Percentiles rank a stretch among this genome's conserved stretches.
Evolutionary conservation across 2,329 filamentous ascomycete genomes (phyloP).

Genomic region (Cercospora beticola): DNA sequence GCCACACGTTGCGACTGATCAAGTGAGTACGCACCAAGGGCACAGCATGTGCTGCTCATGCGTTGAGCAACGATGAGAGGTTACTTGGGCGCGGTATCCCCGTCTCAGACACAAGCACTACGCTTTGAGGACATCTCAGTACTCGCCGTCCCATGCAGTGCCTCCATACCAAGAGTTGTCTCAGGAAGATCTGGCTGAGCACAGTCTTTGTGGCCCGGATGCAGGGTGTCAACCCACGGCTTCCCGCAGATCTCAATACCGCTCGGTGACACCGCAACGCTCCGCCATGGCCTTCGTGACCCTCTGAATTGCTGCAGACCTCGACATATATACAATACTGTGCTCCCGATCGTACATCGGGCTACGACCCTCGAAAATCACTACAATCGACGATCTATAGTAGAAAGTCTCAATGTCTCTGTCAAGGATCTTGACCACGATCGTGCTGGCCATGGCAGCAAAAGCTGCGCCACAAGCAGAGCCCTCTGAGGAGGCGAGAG

Average conservation of each 20-base stretch:
- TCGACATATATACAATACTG: neutral
- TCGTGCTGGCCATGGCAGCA: neutral
- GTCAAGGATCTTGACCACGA: neutral
- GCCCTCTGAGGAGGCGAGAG: neutral
- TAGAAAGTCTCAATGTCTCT: neutral
- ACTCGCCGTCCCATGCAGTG: neutral
- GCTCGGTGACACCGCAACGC: neutral
- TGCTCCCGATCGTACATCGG: neutral
- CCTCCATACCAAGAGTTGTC: neutral
- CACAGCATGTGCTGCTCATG: neutral
- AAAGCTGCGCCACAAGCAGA: neutral
- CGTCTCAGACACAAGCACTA: neutral
- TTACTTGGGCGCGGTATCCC: neutral
- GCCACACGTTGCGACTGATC: neutral
- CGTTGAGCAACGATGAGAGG: neutral
- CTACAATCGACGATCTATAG: neutral
- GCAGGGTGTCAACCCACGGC: neutral
- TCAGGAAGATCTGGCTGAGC: neutral
- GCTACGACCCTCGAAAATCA: neutral
- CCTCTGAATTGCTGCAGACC: neutral
- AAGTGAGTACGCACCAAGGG: neutral
- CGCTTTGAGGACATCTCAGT: neutral
- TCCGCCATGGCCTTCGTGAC: neutral
- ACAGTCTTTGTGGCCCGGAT: neutral
- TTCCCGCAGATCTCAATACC: neutral